Evolutionary conservation across 805 yeast species (phyloP).

Genomic region (Yamadazyma ubonensis): DNA sequence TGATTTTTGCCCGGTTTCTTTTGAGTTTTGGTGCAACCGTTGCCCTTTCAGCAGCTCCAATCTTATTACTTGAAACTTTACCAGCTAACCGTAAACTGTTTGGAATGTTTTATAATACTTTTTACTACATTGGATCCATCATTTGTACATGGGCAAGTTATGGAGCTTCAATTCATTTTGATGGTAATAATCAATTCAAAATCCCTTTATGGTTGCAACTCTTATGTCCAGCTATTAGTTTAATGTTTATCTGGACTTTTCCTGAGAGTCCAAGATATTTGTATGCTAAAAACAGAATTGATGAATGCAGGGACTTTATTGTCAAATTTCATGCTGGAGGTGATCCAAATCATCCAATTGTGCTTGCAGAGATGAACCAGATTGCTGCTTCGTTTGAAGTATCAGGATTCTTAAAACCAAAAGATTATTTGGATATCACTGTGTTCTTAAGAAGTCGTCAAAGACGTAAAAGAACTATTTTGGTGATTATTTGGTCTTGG

Average conservation of each 20-base stretch:
- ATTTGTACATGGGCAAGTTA: conserved; percentile 33
- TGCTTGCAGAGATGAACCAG: conserved; percentile 34
- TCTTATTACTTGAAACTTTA: conserved; percentile 45
- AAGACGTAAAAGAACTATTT: conserved; percentile 13
- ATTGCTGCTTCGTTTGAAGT: conserved; percentile 23
- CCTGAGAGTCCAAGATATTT: conserved; percentile 53
- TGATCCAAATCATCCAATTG: conserved; percentile 21
- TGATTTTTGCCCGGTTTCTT: conserved; percentile 44
- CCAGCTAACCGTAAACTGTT: conserved; percentile 26
- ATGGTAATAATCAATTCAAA: conserved; percentile 25
- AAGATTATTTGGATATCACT: conserved; percentile 17
- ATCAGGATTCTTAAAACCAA: conserved; percentile 13
- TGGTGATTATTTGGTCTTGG: conserved; percentile 28
- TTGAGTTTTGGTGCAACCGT: conserved; percentile 44
- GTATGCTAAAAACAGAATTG: conserved; percentile 28
- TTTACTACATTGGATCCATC: conserved; percentile 41
- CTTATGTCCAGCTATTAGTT: conserved; percentile 41
- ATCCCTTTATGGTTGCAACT: conserved; percentile 22
- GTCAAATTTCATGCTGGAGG: conserved; percentile 18
- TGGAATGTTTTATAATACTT: conserved; percentile 23
- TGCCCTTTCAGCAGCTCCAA: conserved; percentile 42
- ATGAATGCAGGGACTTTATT: conserved; percentile 25
- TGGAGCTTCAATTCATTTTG: conserved; percentile 36
- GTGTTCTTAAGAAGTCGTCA: conserved; percentile 12
- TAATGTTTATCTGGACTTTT: conserved; percentile 28